phyloP scores from a whole-genome alignment of 768 basidiomycete genomes.

The Rubroboletus pulcherrimus region DNA sequence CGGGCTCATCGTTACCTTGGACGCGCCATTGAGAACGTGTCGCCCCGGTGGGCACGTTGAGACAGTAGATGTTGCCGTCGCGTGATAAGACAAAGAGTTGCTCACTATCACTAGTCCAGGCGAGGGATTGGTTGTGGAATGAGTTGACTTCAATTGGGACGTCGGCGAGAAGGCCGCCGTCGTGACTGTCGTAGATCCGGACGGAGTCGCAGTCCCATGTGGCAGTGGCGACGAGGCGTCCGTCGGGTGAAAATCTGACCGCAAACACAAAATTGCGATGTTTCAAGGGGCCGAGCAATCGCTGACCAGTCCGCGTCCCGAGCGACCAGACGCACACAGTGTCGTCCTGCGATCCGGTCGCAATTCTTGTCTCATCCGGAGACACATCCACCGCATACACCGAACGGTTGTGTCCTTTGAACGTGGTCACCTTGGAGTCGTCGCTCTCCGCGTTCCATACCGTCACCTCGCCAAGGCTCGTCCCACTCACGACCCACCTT shows the following conservation, averaged over 20 bases:
- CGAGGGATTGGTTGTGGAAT: neutral
- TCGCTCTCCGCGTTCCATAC: neutral
- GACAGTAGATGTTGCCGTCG: neutral
- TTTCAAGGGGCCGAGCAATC: neutral
- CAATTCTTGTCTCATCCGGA: neutral
- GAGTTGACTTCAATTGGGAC: too few relatives aligned
- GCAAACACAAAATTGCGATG: neutral
- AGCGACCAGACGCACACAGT: neutral
- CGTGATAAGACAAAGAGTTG: neutral
- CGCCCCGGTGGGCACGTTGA: neutral
- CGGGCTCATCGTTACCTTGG: too few relatives aligned
- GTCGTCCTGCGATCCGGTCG: neutral
- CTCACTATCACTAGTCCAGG: neutral
- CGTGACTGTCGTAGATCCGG: neutral
- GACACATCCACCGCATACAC: neutral
- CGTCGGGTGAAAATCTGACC: neutral
- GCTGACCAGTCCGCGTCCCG: neutral
- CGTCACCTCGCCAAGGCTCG: neutral
- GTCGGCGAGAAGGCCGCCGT: neutral
- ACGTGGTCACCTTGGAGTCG: neutral
- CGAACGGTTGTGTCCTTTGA: neutral
- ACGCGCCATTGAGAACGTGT: neutral
- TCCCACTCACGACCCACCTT: too few relatives aligned
- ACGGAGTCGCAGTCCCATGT: neutral
- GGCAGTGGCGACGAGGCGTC: neutral